phyloP scores from a whole-genome alignment of 2,329 filamentous ascomycete genomes.

The Penicillium psychrosexuale region DNA sequence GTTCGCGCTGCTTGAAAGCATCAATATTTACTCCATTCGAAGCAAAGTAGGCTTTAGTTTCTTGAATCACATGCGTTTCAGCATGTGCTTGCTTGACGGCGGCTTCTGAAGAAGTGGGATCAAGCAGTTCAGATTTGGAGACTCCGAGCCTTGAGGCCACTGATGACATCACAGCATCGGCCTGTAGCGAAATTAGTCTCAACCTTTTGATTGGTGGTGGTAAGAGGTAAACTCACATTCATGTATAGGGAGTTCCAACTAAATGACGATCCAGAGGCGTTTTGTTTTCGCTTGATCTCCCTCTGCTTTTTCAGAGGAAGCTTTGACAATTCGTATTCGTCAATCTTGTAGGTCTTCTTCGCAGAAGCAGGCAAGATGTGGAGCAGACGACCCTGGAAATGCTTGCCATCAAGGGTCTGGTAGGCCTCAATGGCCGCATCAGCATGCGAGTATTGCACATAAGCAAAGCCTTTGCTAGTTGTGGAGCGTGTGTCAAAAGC shows the following conservation, averaged over 20 bases:
- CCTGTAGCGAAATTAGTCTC: conserved; percentile 34
- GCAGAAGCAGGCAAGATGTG: conserved; percentile 83
- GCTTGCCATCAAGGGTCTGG: conserved; percentile 72
- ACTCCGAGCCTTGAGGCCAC: conserved; percentile 83
- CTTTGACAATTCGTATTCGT: conserved; percentile 87
- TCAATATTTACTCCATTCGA: conserved; percentile 87
- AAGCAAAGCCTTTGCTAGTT: conserved; percentile 83
- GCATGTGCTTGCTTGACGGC: conserved; percentile 95
- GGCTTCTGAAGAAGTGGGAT: conserved; percentile 92
- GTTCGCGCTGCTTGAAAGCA: conserved; percentile 79
- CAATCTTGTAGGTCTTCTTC: conserved; percentile 76
- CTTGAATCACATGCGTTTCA: conserved; percentile 93
- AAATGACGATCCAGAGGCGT: conserved; percentile 74
- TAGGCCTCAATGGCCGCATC: conserved; percentile 75
- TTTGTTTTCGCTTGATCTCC: conserved; percentile 78
- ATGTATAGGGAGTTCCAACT: conserved; percentile 99
- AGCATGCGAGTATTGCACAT: conserved; percentile 72
- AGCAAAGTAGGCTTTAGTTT: conserved; percentile 88
- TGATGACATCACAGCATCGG: conserved; percentile 86
- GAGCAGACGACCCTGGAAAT: conserved; percentile 87
- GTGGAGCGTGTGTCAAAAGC: conserved; percentile 68
- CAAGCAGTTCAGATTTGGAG: conserved; percentile 84
- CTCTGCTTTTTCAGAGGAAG: conserved; percentile 92
- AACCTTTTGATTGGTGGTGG: background rate
- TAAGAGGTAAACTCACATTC: conserved; percentile 60